Evolutionary conservation across 768 basidiomycete genomes (phyloP).

Genomic region (Suillus discolor): DNA sequence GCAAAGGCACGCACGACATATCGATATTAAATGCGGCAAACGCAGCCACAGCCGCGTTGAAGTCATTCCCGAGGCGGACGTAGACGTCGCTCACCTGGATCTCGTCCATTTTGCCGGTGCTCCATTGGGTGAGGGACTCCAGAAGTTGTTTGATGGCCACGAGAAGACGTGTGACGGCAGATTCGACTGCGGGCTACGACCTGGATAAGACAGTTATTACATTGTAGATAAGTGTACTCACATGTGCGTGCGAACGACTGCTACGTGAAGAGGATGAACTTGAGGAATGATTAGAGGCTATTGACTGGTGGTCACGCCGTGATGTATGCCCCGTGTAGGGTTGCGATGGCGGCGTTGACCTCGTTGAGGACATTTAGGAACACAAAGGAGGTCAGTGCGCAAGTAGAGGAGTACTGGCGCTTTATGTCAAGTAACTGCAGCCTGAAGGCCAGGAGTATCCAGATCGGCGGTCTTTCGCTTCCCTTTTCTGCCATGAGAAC

Average conservation of each 20-base stretch:
- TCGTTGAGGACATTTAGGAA: constrained; percentile 25
- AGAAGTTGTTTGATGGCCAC: constrained; percentile 96
- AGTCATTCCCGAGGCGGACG: constrained; percentile 95
- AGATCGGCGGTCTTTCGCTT: not conserved
- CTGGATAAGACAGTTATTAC: constrained; percentile 11
- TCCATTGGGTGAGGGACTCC: constrained; percentile 87
- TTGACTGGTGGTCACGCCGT: constrained; percentile 55
- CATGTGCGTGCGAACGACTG: constrained; percentile 23
- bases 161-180: constrained; percentile 87
- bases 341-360: constrained; percentile 18
- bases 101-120: constrained; percentile 69
- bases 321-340: constrained; percentile 41
- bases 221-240: constrained; percentile 20
- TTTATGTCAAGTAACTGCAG: not conserved
- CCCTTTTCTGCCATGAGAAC: constrained; percentile 5
- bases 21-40: constrained; percentile 85
- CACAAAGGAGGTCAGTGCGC: constrained; percentile 1
- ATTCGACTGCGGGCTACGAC: constrained; percentile 79
- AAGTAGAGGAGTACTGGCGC: not conserved
- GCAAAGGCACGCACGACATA: constrained; percentile 74
- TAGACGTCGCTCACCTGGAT: constrained; percentile 93
- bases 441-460: not conserved
- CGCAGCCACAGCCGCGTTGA: constrained; percentile 90
- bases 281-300: constrained; percentile 49
- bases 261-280: constrained; percentile 27